Percentiles rank a stretch among this genome's conserved stretches.
These are phyloP conservation scores for Cyclostephanos invisitatus DNA, from an alignment of 108 stramenopile species.

Conservation along the genomic window DNA sequence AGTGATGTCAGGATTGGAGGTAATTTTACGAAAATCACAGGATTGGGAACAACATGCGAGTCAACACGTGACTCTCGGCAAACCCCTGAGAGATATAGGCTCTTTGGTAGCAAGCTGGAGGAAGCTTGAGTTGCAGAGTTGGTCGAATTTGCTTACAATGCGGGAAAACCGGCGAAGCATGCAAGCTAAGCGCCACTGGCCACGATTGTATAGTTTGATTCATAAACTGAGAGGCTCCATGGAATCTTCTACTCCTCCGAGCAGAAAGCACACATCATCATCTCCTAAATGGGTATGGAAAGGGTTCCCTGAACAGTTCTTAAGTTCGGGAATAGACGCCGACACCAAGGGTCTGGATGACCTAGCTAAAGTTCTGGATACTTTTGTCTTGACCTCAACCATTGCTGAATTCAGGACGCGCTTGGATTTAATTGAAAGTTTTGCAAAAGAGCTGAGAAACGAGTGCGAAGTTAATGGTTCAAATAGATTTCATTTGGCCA, in stretches of 20 bases:
- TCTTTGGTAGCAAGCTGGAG: slow-evolving; percentile 90
- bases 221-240: slow-evolving; percentile 18
- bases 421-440: slow-evolving; percentile 61
- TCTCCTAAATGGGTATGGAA: slow-evolving; percentile 80
- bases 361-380: slow-evolving; percentile 72
- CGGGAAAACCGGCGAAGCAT: slow-evolving; percentile 54
- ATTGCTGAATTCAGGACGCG: slow-evolving; percentile 70
- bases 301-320: slow-evolving; percentile 42
- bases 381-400: slow-evolving; percentile 80
- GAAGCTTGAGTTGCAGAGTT: slow-evolving; percentile 91
- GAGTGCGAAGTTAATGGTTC: slow-evolving; percentile 25
- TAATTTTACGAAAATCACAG: slow-evolving; percentile 86
- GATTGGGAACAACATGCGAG: slow-evolving; percentile 98
- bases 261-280: not conserved
- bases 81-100: slow-evolving; percentile 67
- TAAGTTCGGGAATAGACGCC: slow-evolving; percentile 13
- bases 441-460: slow-evolving; percentile 50
- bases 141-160: slow-evolving; percentile 69
- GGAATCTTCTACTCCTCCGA: not conserved
- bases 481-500: slow-evolving; percentile 35
- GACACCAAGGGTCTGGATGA: slow-evolving; percentile 51
- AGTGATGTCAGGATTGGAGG: slow-evolving; percentile 90
- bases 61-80: slow-evolving; percentile 74
- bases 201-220: slow-evolving; percentile 56
- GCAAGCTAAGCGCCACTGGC: slow-evolving; percentile 64